Conservation (phyloP, 495 filamentous ascomycete genomes). For the Haplographium delicatum region DNA sequence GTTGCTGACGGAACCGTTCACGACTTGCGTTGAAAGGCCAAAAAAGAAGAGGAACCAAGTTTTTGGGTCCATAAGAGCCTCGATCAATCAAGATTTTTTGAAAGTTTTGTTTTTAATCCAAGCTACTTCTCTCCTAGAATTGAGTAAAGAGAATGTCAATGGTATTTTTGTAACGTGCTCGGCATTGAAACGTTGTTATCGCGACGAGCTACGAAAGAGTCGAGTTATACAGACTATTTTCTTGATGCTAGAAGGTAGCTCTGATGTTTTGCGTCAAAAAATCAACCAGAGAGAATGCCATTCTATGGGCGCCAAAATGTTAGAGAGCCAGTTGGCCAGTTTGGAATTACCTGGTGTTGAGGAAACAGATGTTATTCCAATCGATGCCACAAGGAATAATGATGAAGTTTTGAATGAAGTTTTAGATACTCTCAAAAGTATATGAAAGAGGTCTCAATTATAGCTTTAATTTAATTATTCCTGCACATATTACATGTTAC, state of each 20-base stretch:
- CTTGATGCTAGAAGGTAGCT: slow-evolving; percentile 60
- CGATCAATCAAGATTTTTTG: too few species aligned
- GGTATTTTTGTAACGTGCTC: slow-evolving; percentile 94
- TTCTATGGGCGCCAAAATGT: slow-evolving; percentile 95
- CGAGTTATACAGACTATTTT: slow-evolving; percentile 52
- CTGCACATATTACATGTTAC: too few species aligned
- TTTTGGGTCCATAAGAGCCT: too few species aligned
- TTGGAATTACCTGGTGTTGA: slow-evolving; percentile 71
- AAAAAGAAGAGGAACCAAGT: too few species aligned
- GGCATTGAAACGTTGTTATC: slow-evolving; percentile 89
- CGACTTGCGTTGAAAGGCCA: too few species aligned
- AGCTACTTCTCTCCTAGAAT: slow-evolving; percentile 62
- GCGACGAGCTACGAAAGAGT: slow-evolving; percentile 78
- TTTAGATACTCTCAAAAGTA: background rate
- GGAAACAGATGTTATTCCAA: slow-evolving; percentile 74
- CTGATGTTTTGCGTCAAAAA: slow-evolving; percentile 64
- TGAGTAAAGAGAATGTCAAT: slow-evolving; percentile 42
- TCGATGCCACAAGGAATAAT: slow-evolving; percentile 49
- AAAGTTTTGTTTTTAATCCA: too few species aligned
- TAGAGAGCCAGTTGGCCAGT: slow-evolving; percentile 79
- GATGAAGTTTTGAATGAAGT: slow-evolving; percentile 4
- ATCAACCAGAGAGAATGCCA: slow-evolving; percentile 68
- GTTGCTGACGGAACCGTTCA: too few species aligned
- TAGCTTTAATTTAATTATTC: too few species aligned
- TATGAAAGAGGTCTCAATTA: too few species aligned